Base-by-base conservation (phyloP, 1,284 basidiomycete species). In the Apiotrichum siamense region DNA sequence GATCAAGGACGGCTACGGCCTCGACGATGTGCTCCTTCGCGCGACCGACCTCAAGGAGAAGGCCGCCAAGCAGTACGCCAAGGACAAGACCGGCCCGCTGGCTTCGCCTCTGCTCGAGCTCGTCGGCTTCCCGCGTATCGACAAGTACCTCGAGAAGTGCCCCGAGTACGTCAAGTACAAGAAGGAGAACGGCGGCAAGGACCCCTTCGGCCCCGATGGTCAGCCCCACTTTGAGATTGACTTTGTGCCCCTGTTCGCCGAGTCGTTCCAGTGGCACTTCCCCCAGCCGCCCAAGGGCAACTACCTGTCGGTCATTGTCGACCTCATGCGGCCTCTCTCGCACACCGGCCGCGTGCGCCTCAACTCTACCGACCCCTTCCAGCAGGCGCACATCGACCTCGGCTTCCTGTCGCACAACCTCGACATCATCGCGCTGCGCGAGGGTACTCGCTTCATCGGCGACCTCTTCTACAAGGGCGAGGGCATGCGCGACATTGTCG, bases 301-400 rank as follows among this genome's bases (percentile, higher is more conserved):
- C 33, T 48, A 48, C 25, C 26, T 52, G 10, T 44, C 51, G n/a
- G 51, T 52, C 25, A 54, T 54, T 38, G 52, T 54, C 31, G 52
- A 54, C 47, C 44, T 54, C 18, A 54, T 54, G 52, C 52, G 47
- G 26, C 52, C 52, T 11, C 25, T 49, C 37, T 49, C 47, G 11
- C 27, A 47, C 44, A 48, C 37, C 5, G 47, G 52, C 21, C 6
- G 1, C 18, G 63, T 82, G 52, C 63, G 71, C 36, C 77, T 85
- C 75, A 79, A 75, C 58, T 80, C 77, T 11, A 75, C 73, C 24
- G 75, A 80, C 64, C 72, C 81, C 1, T 84, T 83, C 69, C 75
- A 77, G 23, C 59, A 70, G 27, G 83, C 84, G 0, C 50, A 71
- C 17, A 84, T 86, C 67, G 80, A 86, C 67, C 82, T 83, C 3